A percentile compares a stretch with the other conserved stretches of the same genome.
These are phyloP conservation scores for Collybiopsis confluens DNA, from an alignment of 768 basidiomycete genomes.

Conservation along the genomic window DNA sequence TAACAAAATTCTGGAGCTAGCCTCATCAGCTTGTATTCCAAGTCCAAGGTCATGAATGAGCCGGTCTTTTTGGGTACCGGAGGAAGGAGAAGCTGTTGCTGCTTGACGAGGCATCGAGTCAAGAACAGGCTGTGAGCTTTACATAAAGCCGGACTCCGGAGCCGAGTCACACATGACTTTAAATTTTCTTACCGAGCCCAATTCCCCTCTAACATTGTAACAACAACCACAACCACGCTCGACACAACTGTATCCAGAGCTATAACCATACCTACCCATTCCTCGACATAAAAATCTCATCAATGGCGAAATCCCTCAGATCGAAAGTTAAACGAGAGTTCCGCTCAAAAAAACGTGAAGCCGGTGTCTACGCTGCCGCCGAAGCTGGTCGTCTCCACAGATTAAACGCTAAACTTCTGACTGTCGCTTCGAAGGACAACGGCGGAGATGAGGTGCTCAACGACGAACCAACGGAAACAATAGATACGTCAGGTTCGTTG, in stretches of 20 bases:
- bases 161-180: too few species aligned
- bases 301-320: constrained; percentile 80
- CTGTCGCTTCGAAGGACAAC: constrained; percentile 38
- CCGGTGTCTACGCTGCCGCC: constrained; percentile 69
- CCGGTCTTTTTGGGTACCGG: too few species aligned
- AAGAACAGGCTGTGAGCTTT: too few species aligned
- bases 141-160: too few species aligned
- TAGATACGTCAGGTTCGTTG: constrained; percentile 60
- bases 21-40: not conserved
- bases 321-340: constrained; percentile 79
- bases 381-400: constrained; percentile 76
- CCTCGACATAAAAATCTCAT: too few species aligned
- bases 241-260: too few species aligned
- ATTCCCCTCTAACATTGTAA: too few species aligned
- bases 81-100: too few species aligned
- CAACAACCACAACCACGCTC: too few species aligned
- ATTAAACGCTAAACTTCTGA: constrained; percentile 60
- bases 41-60: not conserved
- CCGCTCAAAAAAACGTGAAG: constrained; percentile 72
- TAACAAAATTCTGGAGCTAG: not conserved
- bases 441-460: constrained; percentile 30
- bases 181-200: too few species aligned
- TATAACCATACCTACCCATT: too few species aligned
- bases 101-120: too few species aligned
- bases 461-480: constrained; percentile 30